Evolutionary conservation across 2,329 filamentous ascomycete genomes (phyloP).

Genomic region (Fusarium sp.): DNA sequence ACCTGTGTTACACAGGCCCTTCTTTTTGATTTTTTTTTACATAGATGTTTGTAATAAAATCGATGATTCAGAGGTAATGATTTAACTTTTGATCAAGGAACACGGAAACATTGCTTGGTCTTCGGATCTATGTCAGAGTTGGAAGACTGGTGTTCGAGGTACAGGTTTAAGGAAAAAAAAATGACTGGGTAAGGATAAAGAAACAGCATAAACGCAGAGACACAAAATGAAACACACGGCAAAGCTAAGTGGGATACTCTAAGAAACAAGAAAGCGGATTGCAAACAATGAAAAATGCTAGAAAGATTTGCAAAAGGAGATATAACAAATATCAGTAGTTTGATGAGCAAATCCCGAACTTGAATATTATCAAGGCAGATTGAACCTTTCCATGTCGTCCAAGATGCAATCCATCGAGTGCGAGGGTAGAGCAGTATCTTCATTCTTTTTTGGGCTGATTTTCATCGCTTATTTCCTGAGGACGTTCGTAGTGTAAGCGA

Average conservation of each 20-base stretch:
- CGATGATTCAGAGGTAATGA: too few species aligned
- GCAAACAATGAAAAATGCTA: background rate
- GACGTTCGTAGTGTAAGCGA: too few species aligned
- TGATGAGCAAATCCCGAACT: background rate
- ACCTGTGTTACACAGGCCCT: conserved; percentile 1
- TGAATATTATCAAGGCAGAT: background rate
- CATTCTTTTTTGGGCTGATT: too few species aligned
- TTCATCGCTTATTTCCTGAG: too few species aligned
- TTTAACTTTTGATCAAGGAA: background rate
- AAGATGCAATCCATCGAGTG: background rate
- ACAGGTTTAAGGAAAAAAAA: background rate
- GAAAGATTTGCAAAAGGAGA: background rate
- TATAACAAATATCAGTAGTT: background rate
- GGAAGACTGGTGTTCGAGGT: background rate
- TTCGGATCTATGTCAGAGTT: background rate
- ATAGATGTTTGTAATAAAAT: too few species aligned
- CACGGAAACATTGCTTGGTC: background rate
- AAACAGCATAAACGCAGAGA: background rate
- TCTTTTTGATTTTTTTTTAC: background rate
- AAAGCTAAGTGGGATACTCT: background rate
- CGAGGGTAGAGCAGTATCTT: too few species aligned
- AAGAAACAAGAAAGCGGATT: background rate
- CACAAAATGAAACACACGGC: background rate
- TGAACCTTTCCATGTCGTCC: background rate
- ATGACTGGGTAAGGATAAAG: background rate